These are phyloP conservation scores for Brassica carinata DNA, from an alignment of 345 rosid genomes.

Conservation along the genomic window DNA sequence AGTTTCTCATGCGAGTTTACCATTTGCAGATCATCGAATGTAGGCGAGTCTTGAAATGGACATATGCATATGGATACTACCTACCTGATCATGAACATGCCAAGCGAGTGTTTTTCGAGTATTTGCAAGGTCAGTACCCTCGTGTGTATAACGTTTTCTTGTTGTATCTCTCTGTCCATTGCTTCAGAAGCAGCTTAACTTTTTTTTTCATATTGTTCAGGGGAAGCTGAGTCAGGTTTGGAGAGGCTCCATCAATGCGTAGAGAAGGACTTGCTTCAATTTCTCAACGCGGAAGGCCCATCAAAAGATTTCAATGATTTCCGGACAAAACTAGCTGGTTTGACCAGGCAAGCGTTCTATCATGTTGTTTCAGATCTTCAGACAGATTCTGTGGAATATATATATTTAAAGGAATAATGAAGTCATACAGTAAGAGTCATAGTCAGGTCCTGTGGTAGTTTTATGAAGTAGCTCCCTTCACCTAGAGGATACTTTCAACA, in stretches of 20 bases:
- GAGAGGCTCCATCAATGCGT: slow-evolving; percentile 99
- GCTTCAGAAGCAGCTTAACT: slow-evolving; percentile 36
- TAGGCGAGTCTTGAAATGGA: slow-evolving; percentile 97
- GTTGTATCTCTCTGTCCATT: neutral
- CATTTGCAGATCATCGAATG: slow-evolving; percentile 87
- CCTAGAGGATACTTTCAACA: neutral
- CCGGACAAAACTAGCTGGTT: slow-evolving; percentile 87
- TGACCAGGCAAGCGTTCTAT: slow-evolving; percentile 65
- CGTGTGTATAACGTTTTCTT: neutral
- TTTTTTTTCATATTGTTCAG: slow-evolving; percentile 47
- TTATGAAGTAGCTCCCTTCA: slow-evolving; percentile 11
- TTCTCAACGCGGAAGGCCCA: slow-evolving; percentile 55
- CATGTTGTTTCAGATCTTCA: slow-evolving; percentile 3
- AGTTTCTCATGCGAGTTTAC: slow-evolving; percentile 12
- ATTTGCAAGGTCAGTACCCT: slow-evolving; percentile 75
- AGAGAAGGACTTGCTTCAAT: slow-evolving; percentile 80
- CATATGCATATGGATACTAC: slow-evolving; percentile 96
- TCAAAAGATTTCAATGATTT: slow-evolving; percentile 78
- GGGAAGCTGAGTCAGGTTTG: slow-evolving; percentile 95
- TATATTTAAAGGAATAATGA: neutral
- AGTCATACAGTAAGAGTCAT: slow-evolving; percentile 9
- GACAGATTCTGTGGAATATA: slow-evolving; percentile 10
- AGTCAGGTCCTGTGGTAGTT: slow-evolving; percentile 17
- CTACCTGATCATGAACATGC: slow-evolving; percentile 83
- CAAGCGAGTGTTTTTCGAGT: slow-evolving; percentile 89